Percentiles rank a stretch among this genome's conserved stretches.
Conservation (phyloP, 2,329 filamentous ascomycete species). For the Epichloe elymi region DNA sequence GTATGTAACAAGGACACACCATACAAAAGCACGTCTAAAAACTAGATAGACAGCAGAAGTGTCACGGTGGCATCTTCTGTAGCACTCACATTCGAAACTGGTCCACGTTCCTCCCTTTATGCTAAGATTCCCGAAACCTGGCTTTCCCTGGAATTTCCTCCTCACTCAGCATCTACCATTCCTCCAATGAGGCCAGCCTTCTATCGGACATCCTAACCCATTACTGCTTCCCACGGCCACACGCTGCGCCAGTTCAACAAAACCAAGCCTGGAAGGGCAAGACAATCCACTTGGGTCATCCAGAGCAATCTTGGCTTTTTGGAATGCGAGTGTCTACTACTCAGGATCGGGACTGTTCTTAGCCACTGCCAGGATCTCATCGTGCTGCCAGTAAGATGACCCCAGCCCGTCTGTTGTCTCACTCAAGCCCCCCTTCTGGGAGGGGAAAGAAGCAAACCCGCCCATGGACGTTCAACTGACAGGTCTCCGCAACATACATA, state of each 20-base stretch:
- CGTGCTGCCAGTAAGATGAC: conserved; percentile 20
- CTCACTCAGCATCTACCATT: conserved; percentile 7
- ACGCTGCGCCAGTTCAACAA: conserved; percentile 12
- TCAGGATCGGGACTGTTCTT: conserved; percentile 21
- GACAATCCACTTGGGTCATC: conserved; percentile 7
- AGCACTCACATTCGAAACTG: conserved; percentile 6
- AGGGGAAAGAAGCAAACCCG: conserved; percentile 20
- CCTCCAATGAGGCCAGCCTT: conserved; percentile 12
- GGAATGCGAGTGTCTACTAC: conserved; percentile 24
- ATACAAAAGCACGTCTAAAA: not conserved
- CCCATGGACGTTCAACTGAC: conserved; percentile 17
- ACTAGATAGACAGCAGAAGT: not conserved
- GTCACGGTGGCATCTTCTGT: conserved; percentile 8
- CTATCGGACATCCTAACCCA: conserved; percentile 10
- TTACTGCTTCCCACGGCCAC: conserved; percentile 10
- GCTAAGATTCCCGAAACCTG: conserved; percentile 9
- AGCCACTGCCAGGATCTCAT: conserved; percentile 19
- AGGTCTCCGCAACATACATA: conserved; percentile 17
- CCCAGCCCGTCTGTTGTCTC: conserved; percentile 21
- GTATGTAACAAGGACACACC: not conserved
- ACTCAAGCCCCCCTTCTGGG: conserved; percentile 18
- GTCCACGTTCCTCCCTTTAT: conserved; percentile 10
- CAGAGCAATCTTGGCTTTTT: conserved; percentile 16
- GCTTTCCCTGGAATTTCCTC: conserved; percentile 6
- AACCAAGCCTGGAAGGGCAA: conserved; percentile 12